Base-by-base conservation (phyloP, 164 flowering plant genomes). In the Akebia trifoliata region DNA sequence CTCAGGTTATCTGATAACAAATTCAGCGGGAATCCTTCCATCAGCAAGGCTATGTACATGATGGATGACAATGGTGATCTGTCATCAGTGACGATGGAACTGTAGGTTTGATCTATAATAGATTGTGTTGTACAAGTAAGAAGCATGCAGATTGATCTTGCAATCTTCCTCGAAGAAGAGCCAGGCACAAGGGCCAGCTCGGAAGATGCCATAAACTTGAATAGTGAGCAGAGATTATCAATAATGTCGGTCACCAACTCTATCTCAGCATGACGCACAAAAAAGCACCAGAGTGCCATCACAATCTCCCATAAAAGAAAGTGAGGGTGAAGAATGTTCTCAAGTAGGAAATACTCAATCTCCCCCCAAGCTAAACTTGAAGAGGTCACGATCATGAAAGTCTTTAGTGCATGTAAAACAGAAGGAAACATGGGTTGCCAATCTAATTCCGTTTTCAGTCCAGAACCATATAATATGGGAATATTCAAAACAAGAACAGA, bases 281-380 rank as follows among this genome's bases (percentile, higher is more conserved):
- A 20, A 63, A 93, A 93, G 72, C 87, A 80, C 87, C 89, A 86
- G 38, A 90, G 87, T 54, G 87, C 97, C 74, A 72, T 73, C 21
- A 83, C 65, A 69, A 90, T 79, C 44, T 90, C 94, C 73, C 76
- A 68, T 64, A 91, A 78, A 62, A 90, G 84, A 57, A 76, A 77
- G 68, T 93, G 99, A 61, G 97, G 94, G 65, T 93, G 92, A 56
- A 84, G 72, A 44, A 86, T 30, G 65, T 90, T 87, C 63, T 78
- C 78, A n/a, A 87, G 70, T 44, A 93, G 78, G 70, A 90, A 87
- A 38, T 56, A 56, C 63, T 76, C 71, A 4, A 87, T 50, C 54
- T 72, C 82, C 47, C 30, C 62, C 91, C 92, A 90, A 17, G 75
- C 85, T 48, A 38, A 54, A 67, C 67, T 73, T 51, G 78, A 67